Base-by-base conservation (phyloP, 495 filamentous ascomycete genomes). In the Penicillium alfredii region DNA sequence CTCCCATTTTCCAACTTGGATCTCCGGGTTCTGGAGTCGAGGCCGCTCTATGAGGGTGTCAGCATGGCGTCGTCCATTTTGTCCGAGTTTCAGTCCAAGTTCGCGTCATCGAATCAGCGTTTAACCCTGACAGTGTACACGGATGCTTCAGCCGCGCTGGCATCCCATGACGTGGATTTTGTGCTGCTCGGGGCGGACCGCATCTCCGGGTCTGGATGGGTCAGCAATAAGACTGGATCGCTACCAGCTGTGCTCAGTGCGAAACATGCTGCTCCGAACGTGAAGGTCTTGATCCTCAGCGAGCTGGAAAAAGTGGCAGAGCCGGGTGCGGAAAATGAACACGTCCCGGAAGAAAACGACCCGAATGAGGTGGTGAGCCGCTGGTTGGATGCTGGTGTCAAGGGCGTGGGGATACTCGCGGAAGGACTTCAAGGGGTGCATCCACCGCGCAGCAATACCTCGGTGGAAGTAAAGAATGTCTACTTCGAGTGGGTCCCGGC, bases 401-500 rank as follows among this genome's bases (percentile, higher is more conserved):
- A 58, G 19, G 62, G 48, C 0, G 16, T 57, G 6, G 13, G 43
- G 9, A n/a, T 35, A 8, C 33, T 64, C 4, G 37, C 57, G 14
- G 51, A 48, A 16, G 30, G 19, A 2, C 22, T 45, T 26, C 22
- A 25, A 9, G 20, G 24, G 6, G 30, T 4, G 9, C 7, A 13
- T 14, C 16, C 29, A 10, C 30, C 18, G 13, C 31, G 11, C 4
- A 6, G 17, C 6, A 49, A 46, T 8, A 43, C 29, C 6, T 36
- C 46, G 4, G 64, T 75, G 0, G 24, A 53, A 8, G 62, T 81
- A 8, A 69, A 62, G 30, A 84, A 84, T 41, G 44, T 70, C 9
- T 81, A 78, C 36, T 84, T 84, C 38, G 81, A 86, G 56, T 83
- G 79, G 80, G 64, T 81, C 6, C 68, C 73, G 1, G 49, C 64